Base-by-base conservation (phyloP, 805 yeast species). In the Metschnikowia baotianmanensis region DNA sequence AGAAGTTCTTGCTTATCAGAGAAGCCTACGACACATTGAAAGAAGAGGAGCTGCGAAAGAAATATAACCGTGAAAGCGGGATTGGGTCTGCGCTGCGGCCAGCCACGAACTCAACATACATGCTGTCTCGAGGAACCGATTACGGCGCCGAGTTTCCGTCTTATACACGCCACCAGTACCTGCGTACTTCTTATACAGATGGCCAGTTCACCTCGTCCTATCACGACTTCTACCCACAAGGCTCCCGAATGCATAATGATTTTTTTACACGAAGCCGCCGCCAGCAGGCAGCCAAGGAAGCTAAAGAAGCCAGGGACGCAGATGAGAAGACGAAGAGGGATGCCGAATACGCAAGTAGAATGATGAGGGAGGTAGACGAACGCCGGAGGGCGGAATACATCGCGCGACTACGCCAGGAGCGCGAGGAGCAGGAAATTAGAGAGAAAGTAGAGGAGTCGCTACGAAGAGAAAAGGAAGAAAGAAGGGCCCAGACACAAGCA, bases 21-120 rank as follows among this genome's bases (percentile, higher is more conserved):
- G 57, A 59, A 41, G 74, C 75, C 4, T 69, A 69, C 47, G 74
- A 69, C 36, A 52, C 57, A 3, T 47, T 69, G 18, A 61, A 59
- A 45, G 53, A 55, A 26, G 48, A 52, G 3, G 38, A 29, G 13
- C 41, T 48, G 26, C 51, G 59, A 19, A 42, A 36, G 22, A 45
- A 51, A 30, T 60, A 60, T 36, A 55, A 59, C 42, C 27, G 36
- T 6, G 39, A 40, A 26, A n/a, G 15, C n/a, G 39, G 39, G 2
- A 30, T 40, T 4, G 31, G 28, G 5, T 11, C 19, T 5, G 10
- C 16, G 4, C 24, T 19, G 34, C 29, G 25, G 17, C 33, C 34
- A 23, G 31, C 31, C 11, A 5, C 41, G 4, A n/a, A n/a, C n/a
- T n/a, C n/a, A n/a, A 22, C 26, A 8, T 38, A 20, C 15, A 3